Conservation (phyloP, 2,329 filamentous ascomycete species). For the Scedosporium dehoogii region DNA sequence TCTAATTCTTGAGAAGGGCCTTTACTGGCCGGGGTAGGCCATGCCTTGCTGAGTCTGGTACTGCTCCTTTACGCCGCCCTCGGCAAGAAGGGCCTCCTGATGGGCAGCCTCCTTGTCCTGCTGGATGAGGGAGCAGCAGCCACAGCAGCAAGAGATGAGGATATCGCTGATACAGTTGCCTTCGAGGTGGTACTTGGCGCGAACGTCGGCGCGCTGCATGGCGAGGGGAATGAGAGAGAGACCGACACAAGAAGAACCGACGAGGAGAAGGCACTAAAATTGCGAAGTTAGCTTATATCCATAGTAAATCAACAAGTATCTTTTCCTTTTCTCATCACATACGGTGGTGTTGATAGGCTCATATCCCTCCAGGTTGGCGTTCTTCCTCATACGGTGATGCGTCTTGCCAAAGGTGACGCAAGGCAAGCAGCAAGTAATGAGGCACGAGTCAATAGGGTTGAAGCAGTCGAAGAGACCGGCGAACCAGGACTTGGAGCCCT, state of each 20-base stretch:
- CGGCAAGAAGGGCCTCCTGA: slow-evolving; percentile 19
- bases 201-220: slow-evolving; percentile 34
- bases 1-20: background rate
- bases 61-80: slow-evolving; percentile 16
- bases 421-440: slow-evolving; percentile 34
- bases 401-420: slow-evolving; percentile 25
- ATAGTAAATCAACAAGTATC: background rate
- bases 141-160: slow-evolving; percentile 32
- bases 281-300: background rate
- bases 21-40: slow-evolving; percentile 12
- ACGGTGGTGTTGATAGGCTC: slow-evolving; percentile 37
- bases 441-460: slow-evolving; percentile 31
- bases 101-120: slow-evolving; percentile 35
- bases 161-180: slow-evolving; percentile 33
- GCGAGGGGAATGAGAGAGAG: slow-evolving; percentile 31
- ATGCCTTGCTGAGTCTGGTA: slow-evolving; percentile 22
- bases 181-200: slow-evolving; percentile 33
- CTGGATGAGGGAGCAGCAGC: slow-evolving; percentile 34
- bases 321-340: slow-evolving; percentile 12
- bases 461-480: slow-evolving; percentile 32
- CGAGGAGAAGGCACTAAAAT: slow-evolving; percentile 31
- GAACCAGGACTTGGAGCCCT: slow-evolving; percentile 26
- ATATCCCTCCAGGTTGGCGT: slow-evolving; percentile 29
- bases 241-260: slow-evolving; percentile 27
- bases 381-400: slow-evolving; percentile 32